phyloP scores from a whole-genome alignment of 208 protist species.

The Trypanosoma cruzi region DNA sequence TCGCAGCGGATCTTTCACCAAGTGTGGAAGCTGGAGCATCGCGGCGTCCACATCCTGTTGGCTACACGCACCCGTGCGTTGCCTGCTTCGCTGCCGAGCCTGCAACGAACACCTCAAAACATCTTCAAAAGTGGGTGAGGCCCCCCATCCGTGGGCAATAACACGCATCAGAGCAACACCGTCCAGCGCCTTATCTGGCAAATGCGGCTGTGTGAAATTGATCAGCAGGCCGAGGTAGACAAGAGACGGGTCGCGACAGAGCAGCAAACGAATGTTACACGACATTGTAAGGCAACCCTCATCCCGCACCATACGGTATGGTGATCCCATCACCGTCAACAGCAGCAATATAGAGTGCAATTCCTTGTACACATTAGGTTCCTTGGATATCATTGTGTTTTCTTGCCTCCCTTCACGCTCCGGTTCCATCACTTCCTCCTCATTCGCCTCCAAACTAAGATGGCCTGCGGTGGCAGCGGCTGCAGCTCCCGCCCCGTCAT shows the following conservation, averaged over 20 bases:
- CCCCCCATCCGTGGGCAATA: slow-evolving; percentile 75
- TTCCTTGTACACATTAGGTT: slow-evolving; percentile 32
- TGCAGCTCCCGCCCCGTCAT: not conserved
- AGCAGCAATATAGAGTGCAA: slow-evolving; percentile 60
- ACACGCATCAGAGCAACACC: slow-evolving; percentile 55
- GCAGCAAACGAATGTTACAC: slow-evolving; percentile 63
- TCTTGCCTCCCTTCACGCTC: not conserved
- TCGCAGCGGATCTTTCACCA: slow-evolving; percentile 15
- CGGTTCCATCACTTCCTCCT: not conserved
- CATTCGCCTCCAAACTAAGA: slow-evolving; percentile 1
- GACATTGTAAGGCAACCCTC: slow-evolving; percentile 41
- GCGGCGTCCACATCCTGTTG: slow-evolving; percentile 13
- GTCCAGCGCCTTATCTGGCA: slow-evolving; percentile 45
- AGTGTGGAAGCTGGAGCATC: slow-evolving; percentile 25
- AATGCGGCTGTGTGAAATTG: slow-evolving; percentile 45
- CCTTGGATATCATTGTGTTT: not conserved
- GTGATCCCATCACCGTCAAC: slow-evolving; percentile 47
- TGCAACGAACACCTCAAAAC: slow-evolving; percentile 39
- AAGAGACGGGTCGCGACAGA: slow-evolving; percentile 70
- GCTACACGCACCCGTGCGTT: not conserved
- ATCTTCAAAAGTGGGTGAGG: slow-evolving; percentile 44
- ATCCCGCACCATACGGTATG: slow-evolving; percentile 63
- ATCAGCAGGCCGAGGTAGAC: slow-evolving; percentile 79
- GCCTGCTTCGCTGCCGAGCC: slow-evolving; percentile 5
- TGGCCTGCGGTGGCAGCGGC: not conserved